These are phyloP conservation scores for Allomyces javanicus DNA, from an alignment of 192 early-diverging fungal species.

Conservation along the genomic window DNA sequence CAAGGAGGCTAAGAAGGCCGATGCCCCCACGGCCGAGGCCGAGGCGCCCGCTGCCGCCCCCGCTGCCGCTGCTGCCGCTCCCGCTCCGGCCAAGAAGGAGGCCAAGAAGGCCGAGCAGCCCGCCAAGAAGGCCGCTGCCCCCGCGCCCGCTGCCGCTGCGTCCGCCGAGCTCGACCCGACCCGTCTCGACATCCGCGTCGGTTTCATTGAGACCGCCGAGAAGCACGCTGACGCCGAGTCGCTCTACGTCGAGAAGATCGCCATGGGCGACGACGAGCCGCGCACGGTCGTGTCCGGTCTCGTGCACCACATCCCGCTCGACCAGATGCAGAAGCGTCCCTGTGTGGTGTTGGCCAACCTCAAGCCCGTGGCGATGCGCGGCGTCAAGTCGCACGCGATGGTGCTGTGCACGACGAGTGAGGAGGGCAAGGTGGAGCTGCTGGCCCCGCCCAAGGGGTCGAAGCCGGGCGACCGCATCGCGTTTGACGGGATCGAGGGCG, in stretches of 20 bases:
- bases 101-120: slow-evolving; percentile 16
- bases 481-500: slow-evolving; percentile 77
- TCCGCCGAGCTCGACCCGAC: slow-evolving; percentile 37
- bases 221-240: slow-evolving; percentile 93
- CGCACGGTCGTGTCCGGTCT: slow-evolving; percentile 82
- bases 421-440: slow-evolving; percentile 79
- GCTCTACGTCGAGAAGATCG: slow-evolving; percentile 89
- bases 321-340: slow-evolving; percentile 60
- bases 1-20: slow-evolving; percentile 24
- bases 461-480: slow-evolving; percentile 77
- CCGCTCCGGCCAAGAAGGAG: slow-evolving; percentile 10
- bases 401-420: slow-evolving; percentile 74
- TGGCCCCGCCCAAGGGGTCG: slow-evolving; percentile 64
- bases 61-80: slow-evolving; percentile 12
- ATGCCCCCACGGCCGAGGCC: slow-evolving; percentile 18
- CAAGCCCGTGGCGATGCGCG: slow-evolving; percentile 87
- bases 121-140: slow-evolving; percentile 34
- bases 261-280: slow-evolving; percentile 64
- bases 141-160: slow-evolving; percentile 17
- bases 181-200: slow-evolving; percentile 84
- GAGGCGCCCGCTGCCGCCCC: slow-evolving; percentile 5
- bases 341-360: slow-evolving; percentile 72
- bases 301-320: slow-evolving; percentile 74
- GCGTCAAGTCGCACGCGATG: slow-evolving; percentile 88
- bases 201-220: slow-evolving; percentile 56